Evolutionary conservation across 805 yeast species (phyloP).

Genomic region (Spencermartinsiella europaea): DNA sequence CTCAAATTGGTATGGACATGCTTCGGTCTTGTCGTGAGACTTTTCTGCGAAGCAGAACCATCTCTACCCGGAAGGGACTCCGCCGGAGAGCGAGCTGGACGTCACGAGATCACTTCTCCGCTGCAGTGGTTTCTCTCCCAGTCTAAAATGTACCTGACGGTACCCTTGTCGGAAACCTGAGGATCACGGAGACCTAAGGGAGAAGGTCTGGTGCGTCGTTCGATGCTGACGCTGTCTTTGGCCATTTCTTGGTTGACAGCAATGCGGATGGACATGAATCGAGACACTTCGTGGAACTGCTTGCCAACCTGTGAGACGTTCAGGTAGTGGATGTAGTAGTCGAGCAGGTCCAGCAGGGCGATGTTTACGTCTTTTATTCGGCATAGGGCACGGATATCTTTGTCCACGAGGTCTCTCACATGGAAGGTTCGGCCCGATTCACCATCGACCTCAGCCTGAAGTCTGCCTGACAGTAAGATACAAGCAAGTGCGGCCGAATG

Average conservation of each 20-base stretch:
- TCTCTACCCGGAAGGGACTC: background rate
- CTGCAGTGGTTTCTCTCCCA: slow-evolving; percentile 24
- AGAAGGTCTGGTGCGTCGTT: background rate
- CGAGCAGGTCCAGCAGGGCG: slow-evolving; percentile 53
- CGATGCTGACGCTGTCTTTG: slow-evolving; percentile 33
- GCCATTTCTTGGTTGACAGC: slow-evolving; percentile 41
- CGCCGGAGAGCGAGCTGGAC: background rate
- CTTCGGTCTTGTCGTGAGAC: too few species aligned
- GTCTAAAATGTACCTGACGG: slow-evolving; percentile 28
- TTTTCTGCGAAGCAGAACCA: too few species aligned
- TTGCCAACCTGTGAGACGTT: slow-evolving; percentile 46
- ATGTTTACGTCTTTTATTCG: slow-evolving; percentile 32
- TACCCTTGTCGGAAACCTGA: slow-evolving; percentile 32
- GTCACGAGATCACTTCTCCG: slow-evolving; percentile 16
- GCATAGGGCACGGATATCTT: background rate
- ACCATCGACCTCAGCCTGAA: slow-evolving; percentile 36
- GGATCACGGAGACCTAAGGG: slow-evolving; percentile 18
- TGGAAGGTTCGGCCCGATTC: slow-evolving; percentile 20
- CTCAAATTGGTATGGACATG: background rate
- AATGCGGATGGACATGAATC: slow-evolving; percentile 17
- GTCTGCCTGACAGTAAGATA: slow-evolving; percentile 53
- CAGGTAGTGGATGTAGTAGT: slow-evolving; percentile 55
- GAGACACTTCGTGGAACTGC: slow-evolving; percentile 6
- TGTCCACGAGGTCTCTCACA: background rate
- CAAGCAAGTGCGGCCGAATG: slow-evolving; percentile 70